Conservation (phyloP, 2,329 filamentous ascomycete species). For the Biscogniauxia mediterranea region DNA sequence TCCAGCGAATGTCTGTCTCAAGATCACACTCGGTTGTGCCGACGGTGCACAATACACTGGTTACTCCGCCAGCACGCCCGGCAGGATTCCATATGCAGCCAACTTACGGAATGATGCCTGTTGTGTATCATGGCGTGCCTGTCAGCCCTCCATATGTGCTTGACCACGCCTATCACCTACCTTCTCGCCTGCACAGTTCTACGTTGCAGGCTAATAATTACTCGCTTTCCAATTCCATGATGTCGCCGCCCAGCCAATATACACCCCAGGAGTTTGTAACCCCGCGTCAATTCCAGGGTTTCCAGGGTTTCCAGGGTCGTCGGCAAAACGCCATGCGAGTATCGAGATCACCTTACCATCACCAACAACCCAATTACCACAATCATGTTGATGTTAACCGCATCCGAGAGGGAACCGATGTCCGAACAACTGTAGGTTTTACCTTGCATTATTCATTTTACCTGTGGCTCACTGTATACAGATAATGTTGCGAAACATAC, state of each 20-base stretch:
- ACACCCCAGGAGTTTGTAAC: constrained; percentile 38
- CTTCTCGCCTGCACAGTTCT: constrained; percentile 28
- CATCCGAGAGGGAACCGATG: constrained; percentile 66
- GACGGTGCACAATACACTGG: constrained; percentile 19
- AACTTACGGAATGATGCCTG: constrained; percentile 37
- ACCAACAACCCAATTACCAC: constrained; percentile 49
- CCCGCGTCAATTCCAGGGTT: constrained; percentile 36
- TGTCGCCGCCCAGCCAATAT: constrained; percentile 22
- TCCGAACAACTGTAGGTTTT: constrained; percentile 67
- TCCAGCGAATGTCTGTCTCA: constrained; percentile 29
- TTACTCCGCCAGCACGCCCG: constrained; percentile 25
- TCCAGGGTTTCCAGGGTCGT: constrained; percentile 40
- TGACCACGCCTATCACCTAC: constrained; percentile 29
- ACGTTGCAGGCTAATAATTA: constrained; percentile 29
- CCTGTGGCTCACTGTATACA: constrained; percentile 32
- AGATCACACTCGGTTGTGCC: constrained; percentile 23
- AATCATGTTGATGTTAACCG: constrained; percentile 61
- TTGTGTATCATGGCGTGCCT: constrained; percentile 35
- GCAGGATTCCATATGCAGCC: constrained; percentile 29
- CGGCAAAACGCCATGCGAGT: constrained; percentile 50
- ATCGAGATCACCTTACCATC: constrained; percentile 44
- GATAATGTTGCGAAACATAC: constrained; percentile 95
- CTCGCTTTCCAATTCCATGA: constrained; percentile 26
- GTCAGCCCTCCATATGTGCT: constrained; percentile 33
- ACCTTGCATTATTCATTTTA: constrained; percentile 10